Base-by-base conservation (phyloP, 176 grass and related monocot genomes). In the Tillandsia fasciculata region DNA sequence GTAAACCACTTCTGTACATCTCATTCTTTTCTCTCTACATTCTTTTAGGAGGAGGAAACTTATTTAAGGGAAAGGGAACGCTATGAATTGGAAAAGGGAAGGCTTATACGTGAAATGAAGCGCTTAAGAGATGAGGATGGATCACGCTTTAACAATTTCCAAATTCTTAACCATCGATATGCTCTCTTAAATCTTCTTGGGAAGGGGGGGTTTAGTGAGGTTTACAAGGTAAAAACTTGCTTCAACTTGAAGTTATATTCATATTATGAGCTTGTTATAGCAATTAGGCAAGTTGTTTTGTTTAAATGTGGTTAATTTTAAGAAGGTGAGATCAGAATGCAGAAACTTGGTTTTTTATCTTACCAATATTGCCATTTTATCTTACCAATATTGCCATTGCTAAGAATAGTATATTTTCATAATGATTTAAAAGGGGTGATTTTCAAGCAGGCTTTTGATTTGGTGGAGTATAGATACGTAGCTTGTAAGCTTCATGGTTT, bases 171-270 rank as follows among this genome's bases (percentile, higher is more conserved):
- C 69, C 87, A 99, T 72, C 87, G 95, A 75, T 99, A 99, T 82
- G 95, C 90, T 90, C 90, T 99, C 52, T 87, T 99, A 76, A 99
- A 99, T 80, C 95, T 99, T 88, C 84, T 99, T 77, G 95, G 95
- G 54, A 99, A 99, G 70, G 95, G 95, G 71, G 95, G 95, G 20
- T 99, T 99, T 79, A 99, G 95, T 82, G 95, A 99, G 78, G 95
- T 99, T 75, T 99, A 99, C 74, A 99, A 99, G 95, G 95, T 99
- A 82, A 27, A 13, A 52, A 26, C 50, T 2, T 17, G 1, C 24
- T 24, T 20, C 3, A 9, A 9, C 48, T 3, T 67, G 22, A 42
- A 15, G 11, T 11, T 14, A 49, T 29, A 63, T 15, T 11, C 26
- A 50, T 73, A 24, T 23, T 23, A 48, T 22, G 22, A 12, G 15